phyloP scores from a whole-genome alignment of 2,329 filamentous ascomycete genomes.

The Trichophyton mentagrophytes region DNA sequence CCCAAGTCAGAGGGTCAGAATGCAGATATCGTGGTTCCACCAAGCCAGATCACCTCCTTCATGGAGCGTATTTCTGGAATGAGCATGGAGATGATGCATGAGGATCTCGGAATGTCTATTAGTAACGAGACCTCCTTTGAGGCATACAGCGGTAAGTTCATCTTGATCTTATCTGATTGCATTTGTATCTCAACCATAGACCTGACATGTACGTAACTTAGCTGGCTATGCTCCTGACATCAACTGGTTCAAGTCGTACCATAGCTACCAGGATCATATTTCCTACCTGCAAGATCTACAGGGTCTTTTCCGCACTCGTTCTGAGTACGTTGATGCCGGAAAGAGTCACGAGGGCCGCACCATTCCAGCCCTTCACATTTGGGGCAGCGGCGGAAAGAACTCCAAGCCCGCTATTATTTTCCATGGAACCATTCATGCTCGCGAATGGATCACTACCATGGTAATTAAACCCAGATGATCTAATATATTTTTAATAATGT shows the following conservation, averaged over 20 bases:
- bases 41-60: conserved; percentile 28
- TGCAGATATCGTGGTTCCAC: conserved; percentile 33
- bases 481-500: not conserved
- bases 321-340: conserved; percentile 40
- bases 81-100: conserved; percentile 29
- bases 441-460: conserved; percentile 49
- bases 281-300: conserved; percentile 38
- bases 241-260: conserved; percentile 44
- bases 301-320: conserved; percentile 33
- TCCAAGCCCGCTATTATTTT: conserved; percentile 42
- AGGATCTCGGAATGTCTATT: conserved; percentile 35
- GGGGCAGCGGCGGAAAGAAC: conserved; percentile 34
- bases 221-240: conserved; percentile 18
- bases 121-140: conserved; percentile 22
- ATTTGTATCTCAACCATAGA: conserved; percentile 1
- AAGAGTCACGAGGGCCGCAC: conserved; percentile 36
- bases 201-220: not conserved
- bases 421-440: conserved; percentile 47
- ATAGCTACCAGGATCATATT: conserved; percentile 42
- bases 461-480: conserved; percentile 18
- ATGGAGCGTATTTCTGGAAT: conserved; percentile 23
- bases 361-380: conserved; percentile 41
- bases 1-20: conserved; percentile 14
- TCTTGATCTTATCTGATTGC: not conserved
- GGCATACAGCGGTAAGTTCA: conserved; percentile 17